Conservation (phyloP, 176 grass and related monocot genomes). For the Rhynchospora breviuscula region DNA sequence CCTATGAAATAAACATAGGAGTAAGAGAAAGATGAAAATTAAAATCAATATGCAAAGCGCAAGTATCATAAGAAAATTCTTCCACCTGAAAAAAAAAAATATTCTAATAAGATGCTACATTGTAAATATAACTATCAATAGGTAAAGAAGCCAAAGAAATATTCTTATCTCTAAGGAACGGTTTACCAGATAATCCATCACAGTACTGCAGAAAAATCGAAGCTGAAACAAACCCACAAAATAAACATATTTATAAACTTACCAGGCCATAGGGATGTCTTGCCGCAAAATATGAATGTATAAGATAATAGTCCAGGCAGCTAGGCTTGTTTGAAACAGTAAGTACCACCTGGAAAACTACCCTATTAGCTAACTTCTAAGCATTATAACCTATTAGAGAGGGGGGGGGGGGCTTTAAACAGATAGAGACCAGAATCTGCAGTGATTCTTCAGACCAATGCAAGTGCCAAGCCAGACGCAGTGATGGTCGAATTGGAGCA, state of each 20-base stretch:
- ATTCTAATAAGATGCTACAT: not conserved
- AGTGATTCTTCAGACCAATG: slow-evolving; percentile 90
- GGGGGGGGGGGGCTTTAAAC: not conserved
- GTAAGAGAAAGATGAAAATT: slow-evolving; percentile 71
- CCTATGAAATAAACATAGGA: slow-evolving; percentile 72
- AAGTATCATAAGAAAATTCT: slow-evolving; percentile 72
- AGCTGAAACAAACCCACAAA: slow-evolving; percentile 28
- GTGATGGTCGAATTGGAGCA: slow-evolving; percentile 99
- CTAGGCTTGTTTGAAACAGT: slow-evolving; percentile 2
- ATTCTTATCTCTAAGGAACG: not conserved
- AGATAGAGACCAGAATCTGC: slow-evolving; percentile 79
- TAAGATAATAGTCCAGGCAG: slow-evolving; percentile 17
- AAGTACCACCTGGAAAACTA: slow-evolving; percentile 24
- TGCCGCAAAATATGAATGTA: slow-evolving; percentile 12
- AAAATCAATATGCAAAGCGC: slow-evolving; percentile 62
- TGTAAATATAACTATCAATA: not conserved
- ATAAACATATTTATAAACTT: not conserved
- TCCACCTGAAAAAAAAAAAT: slow-evolving; percentile 61
- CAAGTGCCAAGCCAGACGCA: slow-evolving; percentile 98
- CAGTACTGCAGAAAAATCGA: slow-evolving; percentile 24
- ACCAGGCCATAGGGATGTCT: not conserved
- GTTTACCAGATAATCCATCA: slow-evolving; percentile 2
- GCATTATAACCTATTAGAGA: not conserved
- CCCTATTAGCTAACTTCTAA: not conserved
- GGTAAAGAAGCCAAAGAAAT: slow-evolving; percentile 8